Conservation (phyloP, 139 green algal species). For the Picochlorum sp. region DNA sequence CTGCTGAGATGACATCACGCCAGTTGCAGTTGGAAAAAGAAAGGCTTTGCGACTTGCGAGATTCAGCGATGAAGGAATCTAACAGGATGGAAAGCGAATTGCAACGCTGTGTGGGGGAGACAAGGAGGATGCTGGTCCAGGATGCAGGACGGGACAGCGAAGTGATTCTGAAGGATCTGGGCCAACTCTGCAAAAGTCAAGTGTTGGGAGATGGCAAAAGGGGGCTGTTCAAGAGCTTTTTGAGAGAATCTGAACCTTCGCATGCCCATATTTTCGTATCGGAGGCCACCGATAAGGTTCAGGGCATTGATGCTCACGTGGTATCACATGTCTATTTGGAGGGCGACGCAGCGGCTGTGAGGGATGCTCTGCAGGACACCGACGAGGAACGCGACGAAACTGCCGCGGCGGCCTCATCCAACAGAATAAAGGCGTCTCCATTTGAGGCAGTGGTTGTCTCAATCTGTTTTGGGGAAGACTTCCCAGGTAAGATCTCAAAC, state of each 20-base stretch:
- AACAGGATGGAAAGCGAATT: no score
- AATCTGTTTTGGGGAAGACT: constrained; percentile 9
- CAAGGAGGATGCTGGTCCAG: no score
- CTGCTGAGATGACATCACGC: no score
- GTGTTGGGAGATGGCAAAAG: no score
- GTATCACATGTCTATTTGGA: constrained; percentile 19
- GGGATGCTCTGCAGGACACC: background rate
- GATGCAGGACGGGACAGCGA: no score
- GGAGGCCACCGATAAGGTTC: constrained; percentile 10
- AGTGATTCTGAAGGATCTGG: no score
- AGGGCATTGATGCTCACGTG: constrained; percentile 20
- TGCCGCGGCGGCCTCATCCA: background rate
- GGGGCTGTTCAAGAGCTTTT: background rate
- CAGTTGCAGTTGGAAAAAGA: no score
- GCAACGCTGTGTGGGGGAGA: no score
- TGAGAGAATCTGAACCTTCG: background rate
- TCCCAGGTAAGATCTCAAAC: background rate
- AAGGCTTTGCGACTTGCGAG: no score
- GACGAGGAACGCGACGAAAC: background rate
- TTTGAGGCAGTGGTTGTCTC: constrained; percentile 28
- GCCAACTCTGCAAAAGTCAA: no score
- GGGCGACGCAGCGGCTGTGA: background rate
- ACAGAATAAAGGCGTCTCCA: background rate
- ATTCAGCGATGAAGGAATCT: no score
- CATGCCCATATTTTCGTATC: constrained; percentile 11